Conservation (phyloP, 2,329 filamentous ascomycete species). For the Diaporthe ilicicola region DNA sequence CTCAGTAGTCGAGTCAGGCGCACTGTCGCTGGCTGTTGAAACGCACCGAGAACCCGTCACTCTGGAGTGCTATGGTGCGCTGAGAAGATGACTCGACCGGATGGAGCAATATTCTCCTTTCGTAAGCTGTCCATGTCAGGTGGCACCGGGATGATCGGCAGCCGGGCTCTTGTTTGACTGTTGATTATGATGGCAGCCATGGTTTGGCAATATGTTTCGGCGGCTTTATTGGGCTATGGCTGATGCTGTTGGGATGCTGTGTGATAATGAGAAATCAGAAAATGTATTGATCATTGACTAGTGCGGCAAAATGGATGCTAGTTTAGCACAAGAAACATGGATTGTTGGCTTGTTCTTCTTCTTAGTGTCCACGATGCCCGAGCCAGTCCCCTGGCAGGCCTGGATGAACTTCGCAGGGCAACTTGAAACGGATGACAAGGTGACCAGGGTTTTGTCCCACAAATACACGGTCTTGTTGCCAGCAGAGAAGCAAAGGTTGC, state of each 20-base stretch:
- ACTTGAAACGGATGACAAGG: slow-evolving; percentile 4
- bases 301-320: background rate
- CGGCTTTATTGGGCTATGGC: background rate
- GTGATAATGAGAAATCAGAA: background rate
- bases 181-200: background rate
- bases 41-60: background rate
- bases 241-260: background rate
- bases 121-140: slow-evolving; percentile 13
- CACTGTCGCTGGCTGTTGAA: background rate
- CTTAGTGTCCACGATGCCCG: background rate
- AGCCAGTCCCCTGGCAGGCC: background rate
- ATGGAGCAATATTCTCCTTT: slow-evolving; percentile 13
- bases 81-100: slow-evolving; percentile 1
- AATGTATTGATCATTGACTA: background rate
- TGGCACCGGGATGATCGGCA: slow-evolving; percentile 13
- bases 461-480: slow-evolving; percentile 11
- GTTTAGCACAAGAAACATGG: no score
- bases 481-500: background rate
- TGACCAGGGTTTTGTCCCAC: background rate
- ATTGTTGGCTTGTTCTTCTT: background rate
- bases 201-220: background rate
- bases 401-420: background rate
- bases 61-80: background rate
- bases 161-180: slow-evolving; percentile 3
- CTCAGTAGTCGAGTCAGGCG: background rate